These are phyloP conservation scores for Coemansia sp. DNA, from an alignment of 192 early-diverging fungal species.

Conservation along the genomic window DNA sequence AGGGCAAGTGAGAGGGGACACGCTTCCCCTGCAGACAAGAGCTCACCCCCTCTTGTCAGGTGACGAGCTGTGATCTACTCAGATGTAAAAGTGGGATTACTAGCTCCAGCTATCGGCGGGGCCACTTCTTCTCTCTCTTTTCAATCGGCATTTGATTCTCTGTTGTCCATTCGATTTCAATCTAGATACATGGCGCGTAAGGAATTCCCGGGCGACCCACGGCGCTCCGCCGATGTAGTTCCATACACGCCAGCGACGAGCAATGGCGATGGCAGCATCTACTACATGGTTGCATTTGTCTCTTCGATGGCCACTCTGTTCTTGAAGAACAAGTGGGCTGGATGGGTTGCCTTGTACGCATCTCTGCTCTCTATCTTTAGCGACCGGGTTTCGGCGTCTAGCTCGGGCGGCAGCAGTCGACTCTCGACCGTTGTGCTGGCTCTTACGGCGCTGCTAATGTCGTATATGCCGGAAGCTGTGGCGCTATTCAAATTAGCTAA, in stretches of 20 bases:
- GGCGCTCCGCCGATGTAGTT: constrained; percentile 26
- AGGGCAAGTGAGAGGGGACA: neutral
- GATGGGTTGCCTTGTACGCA: constrained; percentile 37
- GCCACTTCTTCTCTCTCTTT: neutral
- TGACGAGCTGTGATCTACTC: neutral
- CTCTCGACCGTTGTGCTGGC: constrained; percentile 36
- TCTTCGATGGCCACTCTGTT: constrained; percentile 48
- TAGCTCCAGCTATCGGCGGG: neutral
- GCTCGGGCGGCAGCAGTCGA: constrained; percentile 26
- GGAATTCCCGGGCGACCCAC: constrained; percentile 48
- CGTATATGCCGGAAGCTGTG: constrained; percentile 39
- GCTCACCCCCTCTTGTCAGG: neutral
- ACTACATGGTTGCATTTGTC: constrained; percentile 45
- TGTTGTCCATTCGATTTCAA: neutral
- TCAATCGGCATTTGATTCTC: neutral
- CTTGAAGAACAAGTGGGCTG: constrained; percentile 36
- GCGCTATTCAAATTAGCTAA: constrained; percentile 16
- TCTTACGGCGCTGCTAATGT: constrained; percentile 38
- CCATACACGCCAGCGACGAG: constrained; percentile 39
- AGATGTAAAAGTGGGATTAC: neutral
- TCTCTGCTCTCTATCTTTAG: constrained; percentile 41
- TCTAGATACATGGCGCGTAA: constrained; percentile 24
- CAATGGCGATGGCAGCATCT: constrained; percentile 35
- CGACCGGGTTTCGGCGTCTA: constrained; percentile 36
- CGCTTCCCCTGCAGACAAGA: neutral